Evolutionary conservation across 352 stramenopile genomes (phyloP).

Genomic region (Phytophthora sp.): DNA sequence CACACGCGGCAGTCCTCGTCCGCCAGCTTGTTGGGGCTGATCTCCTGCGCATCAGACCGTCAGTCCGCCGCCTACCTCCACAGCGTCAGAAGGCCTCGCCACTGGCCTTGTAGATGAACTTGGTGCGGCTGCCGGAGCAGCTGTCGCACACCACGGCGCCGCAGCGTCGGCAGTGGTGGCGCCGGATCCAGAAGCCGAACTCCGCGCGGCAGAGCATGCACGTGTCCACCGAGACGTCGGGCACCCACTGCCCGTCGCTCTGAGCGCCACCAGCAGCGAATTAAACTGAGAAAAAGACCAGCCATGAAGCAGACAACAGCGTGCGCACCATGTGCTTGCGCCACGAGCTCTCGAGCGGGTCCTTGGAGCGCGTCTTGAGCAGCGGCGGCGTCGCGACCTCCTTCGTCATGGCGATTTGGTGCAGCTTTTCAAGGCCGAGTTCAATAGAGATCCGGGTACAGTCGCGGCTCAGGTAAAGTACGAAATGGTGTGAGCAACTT

Average conservation of each 20-base stretch:
- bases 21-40: constrained; percentile 57
- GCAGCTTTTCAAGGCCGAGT: constrained; percentile 25
- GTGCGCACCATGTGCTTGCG: constrained; percentile 77
- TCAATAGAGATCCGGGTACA: not conserved
- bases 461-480: too few relatives aligned
- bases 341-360: constrained; percentile 88
- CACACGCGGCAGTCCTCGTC: constrained; percentile 81
- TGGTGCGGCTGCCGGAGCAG: constrained; percentile 81
- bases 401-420: constrained; percentile 18
- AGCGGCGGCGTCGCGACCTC: constrained; percentile 46
- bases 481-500: too few relatives aligned
- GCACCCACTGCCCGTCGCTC: constrained; percentile 87
- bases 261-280: constrained; percentile 18
- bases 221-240: constrained; percentile 72
- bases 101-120: constrained; percentile 86
- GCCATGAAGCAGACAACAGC: not conserved
- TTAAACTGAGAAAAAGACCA: not conserved
- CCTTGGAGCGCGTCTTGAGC: constrained; percentile 78
- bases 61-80: not conserved
- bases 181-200: constrained; percentile 88
- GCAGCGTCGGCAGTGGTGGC: constrained; percentile 90
- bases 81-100: not conserved
- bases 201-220: constrained; percentile 88
- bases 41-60: constrained; percentile 48
- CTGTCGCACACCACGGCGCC: constrained; percentile 80